Evolutionary conservation across 306 rosid genomes (phyloP), one percentile per base, ranked within the genome.

Genomic region (Cicer judaicum): DNA sequence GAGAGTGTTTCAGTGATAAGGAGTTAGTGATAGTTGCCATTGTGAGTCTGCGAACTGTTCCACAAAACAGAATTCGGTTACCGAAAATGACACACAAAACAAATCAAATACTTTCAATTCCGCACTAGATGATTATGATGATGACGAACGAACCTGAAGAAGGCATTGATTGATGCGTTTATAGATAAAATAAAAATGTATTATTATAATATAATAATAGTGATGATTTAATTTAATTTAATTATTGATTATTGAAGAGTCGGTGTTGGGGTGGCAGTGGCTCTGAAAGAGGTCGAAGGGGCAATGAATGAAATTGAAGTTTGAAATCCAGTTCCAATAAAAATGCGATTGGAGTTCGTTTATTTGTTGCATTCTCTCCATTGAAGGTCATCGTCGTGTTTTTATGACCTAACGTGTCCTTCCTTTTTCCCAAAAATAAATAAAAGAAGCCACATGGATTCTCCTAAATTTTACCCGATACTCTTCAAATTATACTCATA

Each of bases 21-120:
- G 89, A 76, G 78, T 80, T 89, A 13, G 88, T 83, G 1, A 83
- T 21, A 40, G 82, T 73, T n/a, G 92, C 85, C 97, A 89, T 89
- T 66, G 82, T 67, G 67, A 86, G 65, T 65, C 84, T 80, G 40
- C 82, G 77, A 81, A 71, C 89, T 85, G 91, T 64, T 56, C 76
- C 61, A 59, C 1, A n/a, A 52, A 85, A 24, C 16, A 44, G 24
- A 80, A 80, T 62, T 13, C 55, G 9, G 75, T 76, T 76, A 80
- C 9, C 21, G 82, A 80, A 84, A 80, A 64, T 77, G 82, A 83
- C 57, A 70, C 49, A 36, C 41, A 74, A 71, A 73, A 59, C 72
- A 36, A 43, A 80, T 49, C 36, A 42, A 34, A 34, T 59, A 56
- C 39, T 10, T 10, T 34, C 12, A 34, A 11, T 49, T 70, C 34